Evolutionary conservation across 768 basidiomycete species (phyloP).

Genomic region (Russula lepida): DNA sequence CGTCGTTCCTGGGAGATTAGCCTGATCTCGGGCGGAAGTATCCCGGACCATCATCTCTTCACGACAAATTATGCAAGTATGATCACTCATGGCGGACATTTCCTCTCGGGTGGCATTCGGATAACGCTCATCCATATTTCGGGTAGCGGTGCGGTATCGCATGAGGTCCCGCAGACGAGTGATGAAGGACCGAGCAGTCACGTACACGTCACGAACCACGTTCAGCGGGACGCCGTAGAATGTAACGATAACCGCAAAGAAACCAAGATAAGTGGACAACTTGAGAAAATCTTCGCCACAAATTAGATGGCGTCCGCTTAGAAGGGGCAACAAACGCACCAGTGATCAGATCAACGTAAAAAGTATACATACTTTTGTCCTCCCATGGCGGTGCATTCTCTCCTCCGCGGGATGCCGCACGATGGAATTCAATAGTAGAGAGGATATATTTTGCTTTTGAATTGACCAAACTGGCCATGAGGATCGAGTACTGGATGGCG

Average conservation of each 20-base stretch:
- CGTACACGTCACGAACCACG: slow-evolving; percentile 94
- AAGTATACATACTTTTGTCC: slow-evolving; percentile 94
- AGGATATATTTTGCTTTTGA: slow-evolving; percentile 77
- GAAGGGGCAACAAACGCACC: slow-evolving; percentile 41
- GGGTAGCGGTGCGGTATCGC: slow-evolving; percentile 87
- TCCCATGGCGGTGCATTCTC: slow-evolving; percentile 92
- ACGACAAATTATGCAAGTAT: slow-evolving; percentile 95
- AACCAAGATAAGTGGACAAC: slow-evolving; percentile 82
- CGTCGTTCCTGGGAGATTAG: slow-evolving; percentile 21
- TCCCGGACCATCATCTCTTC: slow-evolving; percentile 74
- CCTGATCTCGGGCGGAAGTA: slow-evolving; percentile 18
- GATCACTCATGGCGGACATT: slow-evolving; percentile 70
- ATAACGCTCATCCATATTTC: slow-evolving; percentile 94
- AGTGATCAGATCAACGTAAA: slow-evolving; percentile 87
- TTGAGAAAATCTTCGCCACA: slow-evolving; percentile 78
- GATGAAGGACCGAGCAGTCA: slow-evolving; percentile 89
- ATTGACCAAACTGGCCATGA: slow-evolving; percentile 73
- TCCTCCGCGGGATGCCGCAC: slow-evolving; percentile 69
- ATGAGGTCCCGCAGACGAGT: slow-evolving; percentile 79
- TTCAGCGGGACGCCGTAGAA: slow-evolving; percentile 94
- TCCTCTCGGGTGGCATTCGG: slow-evolving; percentile 88
- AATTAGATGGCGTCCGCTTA: slow-evolving; percentile 9
- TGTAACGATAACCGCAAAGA: slow-evolving; percentile 90
- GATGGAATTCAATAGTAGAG: slow-evolving; percentile 70
- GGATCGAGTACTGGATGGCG: slow-evolving; percentile 66